Conservation (phyloP, 768 basidiomycete species). For the Serendipita sp. region DNA sequence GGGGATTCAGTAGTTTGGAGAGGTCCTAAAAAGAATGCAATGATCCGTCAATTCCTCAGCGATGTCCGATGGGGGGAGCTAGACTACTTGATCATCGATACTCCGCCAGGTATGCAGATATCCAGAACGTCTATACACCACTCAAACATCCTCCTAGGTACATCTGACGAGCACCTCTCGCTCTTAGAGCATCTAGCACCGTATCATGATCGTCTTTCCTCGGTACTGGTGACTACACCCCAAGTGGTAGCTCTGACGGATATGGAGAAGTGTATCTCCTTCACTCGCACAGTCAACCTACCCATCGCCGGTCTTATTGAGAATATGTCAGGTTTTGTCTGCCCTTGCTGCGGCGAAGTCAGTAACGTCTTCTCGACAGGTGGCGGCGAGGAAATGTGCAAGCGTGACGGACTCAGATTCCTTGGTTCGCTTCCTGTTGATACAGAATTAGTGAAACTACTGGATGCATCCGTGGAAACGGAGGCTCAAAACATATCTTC, state of each 20-base stretch:
- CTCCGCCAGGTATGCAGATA: conserved; percentile 68
- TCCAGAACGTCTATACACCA: not conserved
- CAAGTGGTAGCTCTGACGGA: conserved; percentile 94
- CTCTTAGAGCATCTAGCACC: conserved; percentile 87
- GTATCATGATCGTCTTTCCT: conserved; percentile 52
- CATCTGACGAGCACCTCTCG: conserved; percentile 96
- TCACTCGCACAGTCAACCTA: conserved; percentile 73
- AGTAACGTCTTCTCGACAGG: conserved; percentile 90
- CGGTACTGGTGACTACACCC: conserved; percentile 90
- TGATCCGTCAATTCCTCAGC: conserved; percentile 89
- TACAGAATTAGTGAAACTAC: conserved; percentile 68
- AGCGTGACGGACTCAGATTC: conserved; percentile 53
- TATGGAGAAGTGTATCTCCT: conserved; percentile 90
- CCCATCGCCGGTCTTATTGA: conserved; percentile 87
- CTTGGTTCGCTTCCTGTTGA: conserved; percentile 88
- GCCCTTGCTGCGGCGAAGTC: conserved; percentile 92
- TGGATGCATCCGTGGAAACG: conserved; percentile 47
- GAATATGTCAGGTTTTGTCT: conserved; percentile 98
- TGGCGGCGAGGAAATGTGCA: conserved; percentile 80
- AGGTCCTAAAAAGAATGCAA: conserved; percentile 96
- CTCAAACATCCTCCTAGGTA: conserved; percentile 40
- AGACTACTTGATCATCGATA: conserved; percentile 87
- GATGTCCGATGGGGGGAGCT: conserved; percentile 93
- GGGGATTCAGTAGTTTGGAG: conserved; percentile 95
- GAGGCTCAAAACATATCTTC: conserved; percentile 12